Base-by-base conservation (phyloP, 192 early-diverging fungal species). In the Podila minutissima region DNA sequence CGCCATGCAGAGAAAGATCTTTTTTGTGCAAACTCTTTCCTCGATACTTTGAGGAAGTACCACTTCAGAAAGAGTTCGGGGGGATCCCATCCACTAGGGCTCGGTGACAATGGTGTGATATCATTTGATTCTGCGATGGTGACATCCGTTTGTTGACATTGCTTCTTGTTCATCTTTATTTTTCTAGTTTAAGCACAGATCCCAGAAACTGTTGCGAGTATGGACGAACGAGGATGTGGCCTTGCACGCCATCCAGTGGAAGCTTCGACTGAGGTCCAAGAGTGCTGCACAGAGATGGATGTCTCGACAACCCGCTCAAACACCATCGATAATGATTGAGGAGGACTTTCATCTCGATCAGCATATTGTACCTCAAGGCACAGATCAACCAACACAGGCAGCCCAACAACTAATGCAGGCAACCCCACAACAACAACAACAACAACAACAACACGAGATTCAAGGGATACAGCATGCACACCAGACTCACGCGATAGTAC, bases 231-330 rank as follows among this genome's bases (percentile, higher is more conserved):
- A 69, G 33, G 77, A 81, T 50, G 26, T 67, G 11, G 57, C 57
- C 15, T 35, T 62, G 6, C 67, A 81, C 35, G 77, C 77, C 24
- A 69, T 81, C 33, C 77, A 81, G 35, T 81, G 77, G 77, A 81
- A 81, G 48, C 38, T 81, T 11, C 59, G 77, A n/a, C 67, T n/a
- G 2, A 33, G 77, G 22, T 22, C 77, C 1, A 67, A 50, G 22
- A 51, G 33, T 8, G 66, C 64, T 4, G 77, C 77, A 0, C 49
- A 28, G 5, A 26, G 11, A 51, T 81, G 70, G 71, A n/a, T 73
- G 11, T 37, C 41, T 38, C 2, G 26, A 15, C 38, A 29, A n/a
- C 5, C 32, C 37, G 46, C 1, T 22, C 35, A 17, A 46, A 46
- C 15, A 46, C 41, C 13, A 4, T 15, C 41, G 15, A 46, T 15